phyloP scores from a whole-genome alignment of 2,329 filamentous ascomycete genomes.

The Phaeosphaeriaceae sp. region DNA sequence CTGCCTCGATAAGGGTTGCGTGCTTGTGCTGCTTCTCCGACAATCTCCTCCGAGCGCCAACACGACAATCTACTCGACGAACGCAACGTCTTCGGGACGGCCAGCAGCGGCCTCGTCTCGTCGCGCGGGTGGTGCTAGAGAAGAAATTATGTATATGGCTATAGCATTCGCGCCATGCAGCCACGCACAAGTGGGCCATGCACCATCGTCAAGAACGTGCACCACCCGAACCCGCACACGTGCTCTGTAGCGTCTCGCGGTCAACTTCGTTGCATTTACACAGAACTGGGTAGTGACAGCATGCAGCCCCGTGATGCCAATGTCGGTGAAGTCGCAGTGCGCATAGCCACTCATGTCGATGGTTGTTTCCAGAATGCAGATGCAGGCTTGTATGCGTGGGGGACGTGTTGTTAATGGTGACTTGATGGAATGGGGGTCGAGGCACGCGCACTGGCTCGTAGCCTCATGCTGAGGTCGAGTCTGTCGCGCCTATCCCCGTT shows the following conservation, averaged over 20 bases:
- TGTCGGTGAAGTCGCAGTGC: background rate
- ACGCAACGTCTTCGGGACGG: slow-evolving; percentile 19
- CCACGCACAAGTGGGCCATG: slow-evolving; percentile 5
- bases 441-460: too few species aligned
- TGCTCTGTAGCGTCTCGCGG: background rate
- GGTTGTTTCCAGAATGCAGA: background rate
- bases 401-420: background rate
- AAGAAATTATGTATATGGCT: slow-evolving; percentile 5
- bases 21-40: background rate
- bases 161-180: slow-evolving; percentile 16
- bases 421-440: background rate
- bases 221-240: background rate
- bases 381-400: background rate
- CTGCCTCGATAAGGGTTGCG: background rate
- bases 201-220: background rate
- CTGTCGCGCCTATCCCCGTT: background rate
- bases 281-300: background rate
- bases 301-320: background rate
- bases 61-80: background rate
- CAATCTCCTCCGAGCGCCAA: background rate
- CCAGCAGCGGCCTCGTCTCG: slow-evolving; percentile 17
- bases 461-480: background rate
- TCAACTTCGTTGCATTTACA: background rate
- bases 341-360: background rate
- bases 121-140: slow-evolving; percentile 11